A percentile compares a stretch with the other conserved stretches of the same genome.
These are phyloP conservation scores for Cercospora nicotianae DNA, from an alignment of 2,329 filamentous ascomycete species.

Conservation along the genomic window DNA sequence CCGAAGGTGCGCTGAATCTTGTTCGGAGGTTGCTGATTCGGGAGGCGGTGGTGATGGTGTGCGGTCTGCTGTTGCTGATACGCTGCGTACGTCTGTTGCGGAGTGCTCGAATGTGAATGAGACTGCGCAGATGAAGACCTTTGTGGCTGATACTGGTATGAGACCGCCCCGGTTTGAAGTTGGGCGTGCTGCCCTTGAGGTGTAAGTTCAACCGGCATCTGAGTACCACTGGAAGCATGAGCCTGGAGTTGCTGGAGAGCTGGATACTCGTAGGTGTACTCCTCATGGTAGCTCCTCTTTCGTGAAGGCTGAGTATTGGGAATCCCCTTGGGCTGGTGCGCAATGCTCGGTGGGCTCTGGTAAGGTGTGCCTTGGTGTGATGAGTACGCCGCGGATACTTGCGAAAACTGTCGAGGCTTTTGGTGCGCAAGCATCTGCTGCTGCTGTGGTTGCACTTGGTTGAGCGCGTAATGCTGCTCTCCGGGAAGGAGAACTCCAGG, in stretches of 20 bases:
- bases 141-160: slow-evolving; percentile 30
- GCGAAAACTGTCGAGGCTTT: slow-evolving; percentile 29
- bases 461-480: slow-evolving; percentile 32
- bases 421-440: slow-evolving; percentile 32
- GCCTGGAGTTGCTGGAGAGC: slow-evolving; percentile 42
- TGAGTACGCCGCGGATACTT: slow-evolving; percentile 25
- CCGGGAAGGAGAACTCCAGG: slow-evolving; percentile 34
- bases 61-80: slow-evolving; percentile 45
- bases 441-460: slow-evolving; percentile 26
- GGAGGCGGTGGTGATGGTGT: slow-evolving; percentile 80
- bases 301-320: slow-evolving; percentile 30
- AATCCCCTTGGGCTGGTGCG: slow-evolving; percentile 31
- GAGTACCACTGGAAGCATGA: slow-evolving; percentile 38
- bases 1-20: slow-evolving; percentile 60
- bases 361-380: slow-evolving; percentile 36
- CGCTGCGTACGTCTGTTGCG: slow-evolving; percentile 28
- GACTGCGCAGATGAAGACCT: slow-evolving; percentile 28
- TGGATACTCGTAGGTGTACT: slow-evolving; percentile 44
- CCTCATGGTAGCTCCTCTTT: slow-evolving; percentile 48
- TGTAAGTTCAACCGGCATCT: slow-evolving; percentile 44
- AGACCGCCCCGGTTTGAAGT: slow-evolving; percentile 25
- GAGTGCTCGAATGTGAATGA: slow-evolving; percentile 25
- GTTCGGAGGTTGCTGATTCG: slow-evolving; percentile 68
- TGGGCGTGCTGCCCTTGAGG: slow-evolving; percentile 34
- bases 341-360: slow-evolving; percentile 36